phyloP scores from a whole-genome alignment of 768 basidiomycete genomes.

The Mycena galopus region DNA sequence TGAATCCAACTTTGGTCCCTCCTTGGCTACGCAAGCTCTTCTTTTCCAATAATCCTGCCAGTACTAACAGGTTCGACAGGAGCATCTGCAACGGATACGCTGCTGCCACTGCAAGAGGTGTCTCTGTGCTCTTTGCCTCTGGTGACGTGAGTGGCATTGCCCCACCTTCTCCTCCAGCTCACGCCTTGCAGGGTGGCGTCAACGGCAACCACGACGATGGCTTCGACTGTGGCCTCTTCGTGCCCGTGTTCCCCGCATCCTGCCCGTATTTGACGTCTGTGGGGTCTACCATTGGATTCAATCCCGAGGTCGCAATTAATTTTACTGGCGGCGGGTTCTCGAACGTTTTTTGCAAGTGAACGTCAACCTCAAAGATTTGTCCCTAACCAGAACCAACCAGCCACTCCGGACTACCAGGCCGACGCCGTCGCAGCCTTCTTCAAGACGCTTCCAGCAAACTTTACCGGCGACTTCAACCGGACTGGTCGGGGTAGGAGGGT shows the following conservation, averaged over 20 bases:
- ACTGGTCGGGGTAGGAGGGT: background rate
- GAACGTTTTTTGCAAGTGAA: slow-evolving; percentile 46
- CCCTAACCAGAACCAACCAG: slow-evolving; percentile 7
- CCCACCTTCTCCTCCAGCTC: background rate
- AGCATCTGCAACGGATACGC: slow-evolving; percentile 63
- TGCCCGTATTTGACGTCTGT: slow-evolving; percentile 27
- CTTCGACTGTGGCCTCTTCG: slow-evolving; percentile 43
- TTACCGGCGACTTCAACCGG: slow-evolving; percentile 30
- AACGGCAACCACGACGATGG: slow-evolving; percentile 35
- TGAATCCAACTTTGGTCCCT: slow-evolving; percentile 38
- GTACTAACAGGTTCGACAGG: slow-evolving; percentile 57
- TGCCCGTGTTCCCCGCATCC: slow-evolving; percentile 40
- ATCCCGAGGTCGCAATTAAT: slow-evolving; percentile 13
- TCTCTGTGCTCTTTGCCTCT: slow-evolving; percentile 26
- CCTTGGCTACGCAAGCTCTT: slow-evolving; percentile 49
- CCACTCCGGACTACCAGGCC: slow-evolving; percentile 49
- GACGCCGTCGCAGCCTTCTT: slow-evolving; percentile 44
- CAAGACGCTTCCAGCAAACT: slow-evolving; percentile 32
- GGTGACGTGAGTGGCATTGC: slow-evolving; percentile 19
- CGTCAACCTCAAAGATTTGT: slow-evolving; percentile 7
- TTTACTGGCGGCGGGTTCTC: slow-evolving; percentile 53
- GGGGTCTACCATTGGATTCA: slow-evolving; percentile 18
- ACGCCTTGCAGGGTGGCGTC: slow-evolving; percentile 19
- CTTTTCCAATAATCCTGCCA: slow-evolving; percentile 56
- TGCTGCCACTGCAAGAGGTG: slow-evolving; percentile 47